A percentile compares a stretch with the other conserved stretches of the same genome.
These are phyloP conservation scores for Tylopilus intermedius DNA, from an alignment of 768 basidiomycete genomes.

Conservation along the genomic window DNA sequence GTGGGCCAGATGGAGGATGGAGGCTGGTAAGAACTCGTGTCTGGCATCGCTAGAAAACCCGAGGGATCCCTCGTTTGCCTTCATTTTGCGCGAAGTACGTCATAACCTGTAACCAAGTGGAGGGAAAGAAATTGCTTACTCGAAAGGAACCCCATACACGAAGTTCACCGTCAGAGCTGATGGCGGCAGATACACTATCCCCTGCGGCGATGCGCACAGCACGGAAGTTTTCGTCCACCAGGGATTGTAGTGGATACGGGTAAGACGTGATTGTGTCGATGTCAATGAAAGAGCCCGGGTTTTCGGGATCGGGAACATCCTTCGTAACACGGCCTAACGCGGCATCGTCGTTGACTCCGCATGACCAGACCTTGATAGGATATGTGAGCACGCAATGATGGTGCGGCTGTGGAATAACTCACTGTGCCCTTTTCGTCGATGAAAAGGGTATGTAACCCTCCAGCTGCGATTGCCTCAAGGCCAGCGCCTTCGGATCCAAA, in stretches of 20 bases:
- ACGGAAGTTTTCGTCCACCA: conserved; percentile 77
- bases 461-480: conserved; percentile 74
- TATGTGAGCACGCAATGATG: conserved; percentile 1
- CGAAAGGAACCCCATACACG: conserved; percentile 89
- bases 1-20: conserved; percentile 52
- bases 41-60: conserved; percentile 69
- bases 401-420: conserved; percentile 32
- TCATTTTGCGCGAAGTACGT: conserved; percentile 7
- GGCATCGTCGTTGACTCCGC: conserved; percentile 84
- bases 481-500: conserved; percentile 73
- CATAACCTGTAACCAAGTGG: background rate
- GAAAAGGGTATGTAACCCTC: conserved; percentile 86
- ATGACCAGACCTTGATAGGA: conserved; percentile 68
- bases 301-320: conserved; percentile 52
- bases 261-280: conserved; percentile 46
- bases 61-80: conserved; percentile 79
- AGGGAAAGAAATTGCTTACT: conserved; percentile 41
- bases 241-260: conserved; percentile 62
- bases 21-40: conserved; percentile 63
- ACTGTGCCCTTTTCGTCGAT: conserved; percentile 89
- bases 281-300: conserved; percentile 54
- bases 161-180: conserved; percentile 74
- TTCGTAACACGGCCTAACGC: conserved; percentile 78
- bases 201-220: conserved; percentile 80
- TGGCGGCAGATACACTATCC: conserved; percentile 83